A percentile compares a stretch with the other conserved stretches of the same genome.
Conservation (phyloP, 345 rosid species). For the Leavenworthia alabamica region DNA sequence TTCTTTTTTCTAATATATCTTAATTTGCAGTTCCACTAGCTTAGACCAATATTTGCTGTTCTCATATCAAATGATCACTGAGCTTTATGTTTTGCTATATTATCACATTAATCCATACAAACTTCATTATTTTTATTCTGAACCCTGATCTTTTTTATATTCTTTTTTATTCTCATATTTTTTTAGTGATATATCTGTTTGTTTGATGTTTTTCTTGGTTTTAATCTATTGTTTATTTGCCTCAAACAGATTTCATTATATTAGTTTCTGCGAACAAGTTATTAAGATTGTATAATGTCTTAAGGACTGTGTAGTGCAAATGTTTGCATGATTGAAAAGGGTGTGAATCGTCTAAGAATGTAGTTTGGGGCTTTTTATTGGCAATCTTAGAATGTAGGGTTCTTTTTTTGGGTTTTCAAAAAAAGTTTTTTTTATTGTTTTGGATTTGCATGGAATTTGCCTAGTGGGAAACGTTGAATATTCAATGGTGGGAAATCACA, state of each 20-base stretch:
- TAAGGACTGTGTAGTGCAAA: neutral
- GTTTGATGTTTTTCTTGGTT: too few relatives aligned
- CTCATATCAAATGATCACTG: neutral
- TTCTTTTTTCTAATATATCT: neutral
- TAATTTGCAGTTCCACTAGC: neutral
- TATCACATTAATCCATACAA: neutral
- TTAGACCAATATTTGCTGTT: neutral
- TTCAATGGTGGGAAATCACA: neutral
- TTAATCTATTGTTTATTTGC: neutral
- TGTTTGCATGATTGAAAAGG: neutral
- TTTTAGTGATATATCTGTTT: too few relatives aligned
- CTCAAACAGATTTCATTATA: neutral
- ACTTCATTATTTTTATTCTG: neutral
- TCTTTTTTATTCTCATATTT: neutral
- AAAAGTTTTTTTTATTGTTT: neutral
- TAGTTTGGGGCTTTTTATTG: neutral
- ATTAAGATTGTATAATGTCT: neutral
- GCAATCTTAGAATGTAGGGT: neutral
- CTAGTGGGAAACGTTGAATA: slow-evolving; percentile 16
- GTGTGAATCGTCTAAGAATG: neutral
- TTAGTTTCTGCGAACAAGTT: neutral
- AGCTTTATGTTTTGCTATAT: neutral
- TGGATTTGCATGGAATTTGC: neutral
- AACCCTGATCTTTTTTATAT: neutral
- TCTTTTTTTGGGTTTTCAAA: neutral